These are phyloP conservation scores for Vitis riparia DNA, from an alignment of 164 flowering plant species.

Conservation along the genomic window DNA sequence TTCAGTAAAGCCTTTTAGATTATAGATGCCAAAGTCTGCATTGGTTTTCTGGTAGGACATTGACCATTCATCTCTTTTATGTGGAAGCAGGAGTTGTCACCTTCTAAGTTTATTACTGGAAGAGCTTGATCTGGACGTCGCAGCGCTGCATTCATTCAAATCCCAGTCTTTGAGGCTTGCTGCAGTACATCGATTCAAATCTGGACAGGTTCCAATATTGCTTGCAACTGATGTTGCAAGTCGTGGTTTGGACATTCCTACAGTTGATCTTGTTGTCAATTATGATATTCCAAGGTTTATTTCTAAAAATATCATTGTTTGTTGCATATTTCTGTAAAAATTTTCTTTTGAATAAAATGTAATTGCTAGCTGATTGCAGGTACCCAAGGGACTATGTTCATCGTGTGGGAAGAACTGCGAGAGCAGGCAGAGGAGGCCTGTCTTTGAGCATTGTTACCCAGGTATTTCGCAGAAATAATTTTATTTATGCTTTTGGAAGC, in stretches of 20 bases:
- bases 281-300: conserved; percentile 88
- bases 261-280: conserved; percentile 93
- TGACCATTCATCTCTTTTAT: conserved; percentile 3
- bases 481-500: too few species aligned
- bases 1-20: not conserved
- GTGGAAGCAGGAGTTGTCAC: conserved; percentile 69
- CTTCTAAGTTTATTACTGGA: conserved; percentile 71
- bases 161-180: conserved; percentile 83
- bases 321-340: not conserved
- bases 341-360: not conserved
- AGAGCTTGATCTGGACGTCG: conserved; percentile 67
- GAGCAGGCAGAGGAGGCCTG: conserved; percentile 94
- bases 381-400: conserved; percentile 87
- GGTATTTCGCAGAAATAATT: conserved; percentile 29
- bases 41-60: not conserved
- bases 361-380: conserved; percentile 34
- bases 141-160: conserved; percentile 74
- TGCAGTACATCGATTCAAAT: conserved; percentile 79
- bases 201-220: conserved; percentile 74
- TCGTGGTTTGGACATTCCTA: conserved; percentile 96
- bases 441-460: conserved; percentile 78
- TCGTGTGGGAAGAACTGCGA: conserved; percentile 98
- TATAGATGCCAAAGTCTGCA: not conserved
- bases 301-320: not conserved
- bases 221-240: conserved; percentile 95